Conservation (phyloP, 108 stramenopile genomes). For the Asterionellopsis glacialis region DNA sequence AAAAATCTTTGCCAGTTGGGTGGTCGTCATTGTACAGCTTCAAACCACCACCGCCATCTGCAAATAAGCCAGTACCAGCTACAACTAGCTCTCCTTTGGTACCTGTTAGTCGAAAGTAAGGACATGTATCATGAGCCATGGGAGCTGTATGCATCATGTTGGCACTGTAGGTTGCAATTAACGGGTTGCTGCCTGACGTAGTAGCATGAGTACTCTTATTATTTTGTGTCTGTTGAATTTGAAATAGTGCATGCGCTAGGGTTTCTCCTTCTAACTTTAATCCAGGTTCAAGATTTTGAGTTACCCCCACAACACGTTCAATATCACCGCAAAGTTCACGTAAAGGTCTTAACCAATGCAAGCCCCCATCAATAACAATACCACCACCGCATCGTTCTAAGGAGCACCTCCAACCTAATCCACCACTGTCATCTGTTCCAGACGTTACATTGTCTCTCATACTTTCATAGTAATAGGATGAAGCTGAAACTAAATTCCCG, state of each 20-base stretch:
- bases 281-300: slow-evolving; percentile 6
- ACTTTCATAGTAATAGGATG: slow-evolving; percentile 30
- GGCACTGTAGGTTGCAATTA: slow-evolving; percentile 24
- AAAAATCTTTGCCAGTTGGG: slow-evolving; percentile 17
- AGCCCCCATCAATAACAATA: slow-evolving; percentile 31
- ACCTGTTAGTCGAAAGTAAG: slow-evolving; percentile 35
- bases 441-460: slow-evolving; percentile 33
- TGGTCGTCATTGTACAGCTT: slow-evolving; percentile 25
- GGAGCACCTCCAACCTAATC: slow-evolving; percentile 31
- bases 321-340: slow-evolving; percentile 20
- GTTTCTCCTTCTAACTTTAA: slow-evolving; percentile 30
- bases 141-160: slow-evolving; percentile 31
- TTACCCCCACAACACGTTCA: slow-evolving; percentile 22
- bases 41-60: slow-evolving; percentile 29
- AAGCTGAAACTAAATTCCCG: slow-evolving; percentile 17
- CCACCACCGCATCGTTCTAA: slow-evolving; percentile 26
- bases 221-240: slow-evolving; percentile 14
- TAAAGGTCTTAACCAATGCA: slow-evolving; percentile 36
- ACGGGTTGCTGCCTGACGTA: slow-evolving; percentile 8
- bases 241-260: slow-evolving; percentile 28
- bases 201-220: neutral
- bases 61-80: slow-evolving; percentile 13
- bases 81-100: slow-evolving; percentile 27
- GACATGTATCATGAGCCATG: slow-evolving; percentile 35
- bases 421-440: slow-evolving; percentile 16